Evolutionary conservation across 306 rosid genomes (phyloP).

Genomic region (Luffa aegyptiaca): DNA sequence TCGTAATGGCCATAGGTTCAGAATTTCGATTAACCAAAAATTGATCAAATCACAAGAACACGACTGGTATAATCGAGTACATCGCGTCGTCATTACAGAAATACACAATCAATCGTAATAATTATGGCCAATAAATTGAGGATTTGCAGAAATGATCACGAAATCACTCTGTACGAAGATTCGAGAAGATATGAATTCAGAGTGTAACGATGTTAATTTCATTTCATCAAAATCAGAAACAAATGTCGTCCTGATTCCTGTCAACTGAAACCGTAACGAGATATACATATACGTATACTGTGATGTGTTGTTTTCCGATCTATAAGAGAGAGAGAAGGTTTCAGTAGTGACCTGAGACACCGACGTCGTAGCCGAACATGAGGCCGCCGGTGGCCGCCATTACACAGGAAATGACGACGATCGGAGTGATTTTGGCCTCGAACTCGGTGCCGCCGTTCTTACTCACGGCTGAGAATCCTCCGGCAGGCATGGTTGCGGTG

Average conservation of each 20-base stretch:
- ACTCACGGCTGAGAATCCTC: conserved; percentile 27
- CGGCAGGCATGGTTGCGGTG: conserved; percentile 40
- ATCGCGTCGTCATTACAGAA: neutral
- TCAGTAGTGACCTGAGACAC: neutral
- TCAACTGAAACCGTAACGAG: neutral
- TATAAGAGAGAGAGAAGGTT: neutral
- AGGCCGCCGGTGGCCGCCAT: conserved; percentile 10
- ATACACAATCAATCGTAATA: neutral
- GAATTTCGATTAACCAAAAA: neutral
- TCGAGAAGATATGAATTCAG: neutral
- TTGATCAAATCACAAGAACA: neutral
- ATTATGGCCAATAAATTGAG: neutral
- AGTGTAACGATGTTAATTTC: neutral
- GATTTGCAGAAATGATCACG: neutral
- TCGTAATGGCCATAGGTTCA: neutral
- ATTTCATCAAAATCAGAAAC: neutral
- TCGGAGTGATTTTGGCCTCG: conserved; percentile 5
- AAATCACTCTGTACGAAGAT: neutral
- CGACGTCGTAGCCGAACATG: conserved; percentile 12
- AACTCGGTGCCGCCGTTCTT: conserved; percentile 5
- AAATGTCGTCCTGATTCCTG: neutral
- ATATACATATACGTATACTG: neutral
- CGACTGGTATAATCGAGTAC: neutral
- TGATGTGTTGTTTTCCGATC: neutral
- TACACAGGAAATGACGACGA: conserved; percentile 3